A percentile compares a stretch with the other conserved stretches of the same genome.
Evolutionary conservation across 2,329 filamentous ascomycete species (phyloP).

Genomic region (Calonectria pteridis): DNA sequence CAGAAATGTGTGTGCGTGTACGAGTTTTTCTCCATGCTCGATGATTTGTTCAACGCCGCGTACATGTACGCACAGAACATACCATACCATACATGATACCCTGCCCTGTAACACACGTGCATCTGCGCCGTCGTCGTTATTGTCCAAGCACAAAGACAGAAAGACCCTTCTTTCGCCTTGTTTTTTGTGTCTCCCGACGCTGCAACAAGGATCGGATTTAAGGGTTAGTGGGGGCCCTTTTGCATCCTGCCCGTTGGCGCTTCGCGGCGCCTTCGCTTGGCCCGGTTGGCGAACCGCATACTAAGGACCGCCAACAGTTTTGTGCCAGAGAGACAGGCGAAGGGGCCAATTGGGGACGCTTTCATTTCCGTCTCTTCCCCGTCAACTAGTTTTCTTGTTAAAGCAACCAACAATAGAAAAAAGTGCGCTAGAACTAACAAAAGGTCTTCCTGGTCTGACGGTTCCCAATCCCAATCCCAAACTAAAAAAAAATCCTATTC

Average conservation of each 20-base stretch:
- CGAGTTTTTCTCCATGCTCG: background rate
- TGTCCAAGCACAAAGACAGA: background rate
- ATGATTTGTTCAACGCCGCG: background rate
- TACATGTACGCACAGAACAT: background rate
- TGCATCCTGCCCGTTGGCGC: slow-evolving; percentile 6
- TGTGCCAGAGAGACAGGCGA: background rate
- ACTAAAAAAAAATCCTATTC: background rate
- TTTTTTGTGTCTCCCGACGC: background rate
- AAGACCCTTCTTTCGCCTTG: background rate
- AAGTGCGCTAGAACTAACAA: background rate
- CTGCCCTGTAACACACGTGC: slow-evolving; percentile 1
- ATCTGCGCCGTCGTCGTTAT: background rate
- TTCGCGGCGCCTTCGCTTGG: slow-evolving; percentile 21
- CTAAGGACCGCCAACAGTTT: background rate
- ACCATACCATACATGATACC: background rate
- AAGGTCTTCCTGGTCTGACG: background rate
- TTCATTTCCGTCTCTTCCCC: slow-evolving; percentile 8
- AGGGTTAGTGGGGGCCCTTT: too few species aligned
- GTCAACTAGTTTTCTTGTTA: background rate
- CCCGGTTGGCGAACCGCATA: slow-evolving; percentile 12
- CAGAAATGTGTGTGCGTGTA: background rate
- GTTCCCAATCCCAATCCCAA: background rate
- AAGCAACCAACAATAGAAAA: background rate
- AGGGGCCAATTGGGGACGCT: background rate
- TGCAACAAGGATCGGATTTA: background rate